Base-by-base conservation (phyloP, 2,329 filamentous ascomycete species). In the Botrytis medusae region DNA sequence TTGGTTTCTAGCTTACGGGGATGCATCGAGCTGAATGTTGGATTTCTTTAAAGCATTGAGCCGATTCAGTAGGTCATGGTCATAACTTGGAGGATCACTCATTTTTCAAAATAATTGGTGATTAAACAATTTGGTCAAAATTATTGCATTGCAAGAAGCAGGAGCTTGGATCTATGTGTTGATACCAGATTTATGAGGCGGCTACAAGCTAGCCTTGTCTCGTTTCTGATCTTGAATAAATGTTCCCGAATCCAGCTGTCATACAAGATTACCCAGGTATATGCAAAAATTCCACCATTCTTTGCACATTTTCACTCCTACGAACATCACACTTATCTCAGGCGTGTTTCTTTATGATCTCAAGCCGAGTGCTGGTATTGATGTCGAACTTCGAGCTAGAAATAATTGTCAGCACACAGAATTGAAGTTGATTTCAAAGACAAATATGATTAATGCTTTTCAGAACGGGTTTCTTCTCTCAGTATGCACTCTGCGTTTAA, bases 401-500 rank as follows among this genome's bases (percentile, higher is more conserved):
- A 57, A 32, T 42, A 40, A 40, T 12, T 32, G 37, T 69, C 37
- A 69, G 65, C 20, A 69, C 34, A 57, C 34, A 16, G n/a, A 22
- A 32, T 57, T 18, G 48, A 20, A 42, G 5, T 32, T 32, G 10
- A 14, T 42, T 32, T 32, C n/a, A 69, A 68, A 48, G 10, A 34
- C 22, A 59, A 48, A 32, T 46, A 14, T 68, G 8, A 16, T 67
- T 32, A 44, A 18, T 37, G 70, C 32, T 72, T 72, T 72, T 81
- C 79, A 81, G 80, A 81, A 79, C 77, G 79, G 77, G 80, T 81
- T 81, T 81, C 75, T 93, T 87, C 92, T 98, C 94, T 97, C 95
- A 98, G 85, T 83, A 90, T 89, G 88, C 87, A 87, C 92, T 93
- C 92, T 87, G 88, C 88, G 90, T 93, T 90, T 84, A 86, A 85